These are phyloP conservation scores for Cyclotella baltica DNA, from an alignment of 108 stramenopile genomes.

Conservation along the genomic window DNA sequence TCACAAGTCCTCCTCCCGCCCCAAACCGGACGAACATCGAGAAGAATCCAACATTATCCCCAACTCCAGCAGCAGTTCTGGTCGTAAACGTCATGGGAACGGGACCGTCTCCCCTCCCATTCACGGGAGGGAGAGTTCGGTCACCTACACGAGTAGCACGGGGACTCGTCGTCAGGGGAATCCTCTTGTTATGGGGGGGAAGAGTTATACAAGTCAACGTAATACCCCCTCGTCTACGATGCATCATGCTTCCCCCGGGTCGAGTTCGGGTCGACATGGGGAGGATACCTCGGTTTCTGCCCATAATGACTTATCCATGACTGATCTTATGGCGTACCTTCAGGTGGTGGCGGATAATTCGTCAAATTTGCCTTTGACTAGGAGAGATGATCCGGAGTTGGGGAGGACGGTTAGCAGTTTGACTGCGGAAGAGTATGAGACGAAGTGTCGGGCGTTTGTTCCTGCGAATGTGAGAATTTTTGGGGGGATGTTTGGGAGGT, in stretches of 20 bases:
- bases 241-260: neutral
- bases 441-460: conserved; percentile 82
- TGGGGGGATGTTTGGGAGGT: conserved; percentile 73
- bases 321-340: conserved; percentile 88
- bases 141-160: neutral
- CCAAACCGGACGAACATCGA: conserved; percentile 19
- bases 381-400: conserved; percentile 87
- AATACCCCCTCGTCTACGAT: neutral
- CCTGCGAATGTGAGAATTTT: conserved; percentile 86
- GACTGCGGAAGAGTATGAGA: conserved; percentile 80
- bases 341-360: conserved; percentile 87
- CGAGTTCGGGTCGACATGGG: neutral
- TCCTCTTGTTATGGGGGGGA: conserved; percentile 9
- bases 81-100: conserved; percentile 3
- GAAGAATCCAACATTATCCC: neutral
- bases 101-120: neutral
- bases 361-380: conserved; percentile 79
- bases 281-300: neutral
- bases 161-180: conserved; percentile 1
- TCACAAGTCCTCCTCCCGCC: neutral
- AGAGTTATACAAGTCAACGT: neutral
- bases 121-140: neutral
- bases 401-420: conserved; percentile 65
- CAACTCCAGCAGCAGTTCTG: conserved; percentile 10
- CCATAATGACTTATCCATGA: conserved; percentile 78